Base-by-base conservation (phyloP, 2,329 filamentous ascomycete species). In the Calonectria crousiana region DNA sequence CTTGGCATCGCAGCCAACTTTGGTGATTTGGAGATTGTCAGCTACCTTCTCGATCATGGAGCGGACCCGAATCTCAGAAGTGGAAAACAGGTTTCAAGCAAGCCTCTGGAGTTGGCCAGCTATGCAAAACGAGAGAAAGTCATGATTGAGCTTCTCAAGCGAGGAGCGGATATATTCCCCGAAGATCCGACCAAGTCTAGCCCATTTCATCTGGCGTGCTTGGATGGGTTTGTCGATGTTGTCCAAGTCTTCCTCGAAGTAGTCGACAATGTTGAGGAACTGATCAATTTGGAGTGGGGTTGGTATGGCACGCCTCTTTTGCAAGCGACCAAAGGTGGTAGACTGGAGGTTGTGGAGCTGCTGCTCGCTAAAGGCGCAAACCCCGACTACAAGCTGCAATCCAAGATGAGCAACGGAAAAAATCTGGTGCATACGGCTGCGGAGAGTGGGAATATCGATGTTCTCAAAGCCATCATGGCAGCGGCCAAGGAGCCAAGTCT, bases 261-360 rank as follows among this genome's bases (percentile, higher is more conserved):
- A 5, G 72, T 73, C 1, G 69, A 71, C 3, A 60, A 78, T 20
- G 30, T 36, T 4, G n/a, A 66, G 2, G 72, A 76, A n/a, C 34
- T 78, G 41, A 38, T 76, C 58, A 74, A 75, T 44, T 76, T 78
- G 10, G 74, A 78, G 60, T 78, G 76, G 76, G 76, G 74, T 4
- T 73, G 70, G 71, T 72, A 69, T 34, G 74, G 71, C 23, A 74
- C 69, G 14, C 74, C 74, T 10, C 38, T 78, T 26, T 41, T 74
- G 3, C 69, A 73, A 51, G 74, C 74, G 2, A 64, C 70, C 23
- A 70, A 74, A 23, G 74, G 72, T 23, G 72, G 74, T 2, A 69
- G 53, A 13, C 41, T 75, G 16, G 69, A 76, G 36, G 52, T 49
- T 10, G 70, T 73, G 6, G 28, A 75, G 44, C 23, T 78, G 9